Conservation (phyloP, 2,329 filamentous ascomycete species). For the Ophidiomyces ophidiicola region DNA sequence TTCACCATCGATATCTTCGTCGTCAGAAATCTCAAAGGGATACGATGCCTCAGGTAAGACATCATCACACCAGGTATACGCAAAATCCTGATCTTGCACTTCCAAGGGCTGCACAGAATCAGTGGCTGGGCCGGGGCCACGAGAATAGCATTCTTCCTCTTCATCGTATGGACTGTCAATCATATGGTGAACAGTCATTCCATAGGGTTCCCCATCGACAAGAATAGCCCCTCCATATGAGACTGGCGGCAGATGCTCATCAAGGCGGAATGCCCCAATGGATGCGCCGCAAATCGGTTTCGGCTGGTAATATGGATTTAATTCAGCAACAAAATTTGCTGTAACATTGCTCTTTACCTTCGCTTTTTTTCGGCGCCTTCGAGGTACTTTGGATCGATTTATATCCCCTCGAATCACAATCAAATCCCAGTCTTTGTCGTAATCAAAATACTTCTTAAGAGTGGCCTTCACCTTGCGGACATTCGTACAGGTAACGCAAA, state of each 20-base stretch:
- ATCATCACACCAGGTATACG: constrained; percentile 30
- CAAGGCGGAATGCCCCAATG: constrained; percentile 78
- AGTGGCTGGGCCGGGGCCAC: constrained; percentile 34
- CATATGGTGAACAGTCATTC: constrained; percentile 96
- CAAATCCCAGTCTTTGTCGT: constrained; percentile 46
- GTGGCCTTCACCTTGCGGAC: constrained; percentile 46
- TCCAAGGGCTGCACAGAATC: constrained; percentile 22
- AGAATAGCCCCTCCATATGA: constrained; percentile 81
- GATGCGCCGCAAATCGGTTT: constrained; percentile 75
- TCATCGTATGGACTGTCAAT: constrained; percentile 55
- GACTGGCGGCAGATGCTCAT: constrained; percentile 77
- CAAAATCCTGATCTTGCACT: constrained; percentile 21
- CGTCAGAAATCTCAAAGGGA: constrained; percentile 43
- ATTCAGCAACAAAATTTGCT: constrained; percentile 21
- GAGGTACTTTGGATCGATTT: constrained; percentile 41
- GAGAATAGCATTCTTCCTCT: constrained; percentile 34
- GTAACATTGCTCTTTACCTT: constrained; percentile 23
- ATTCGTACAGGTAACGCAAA: constrained; percentile 52
- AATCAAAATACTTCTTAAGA: constrained; percentile 46
- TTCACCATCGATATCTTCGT: constrained; percentile 36
- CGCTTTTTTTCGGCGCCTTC: constrained; percentile 30
- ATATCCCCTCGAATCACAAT: constrained; percentile 50
- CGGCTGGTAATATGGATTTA: constrained; percentile 66
- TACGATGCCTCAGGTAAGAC: constrained; percentile 29
- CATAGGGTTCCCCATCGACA: constrained; percentile 72